Evolutionary conservation across 345 rosid genomes (phyloP).

Genomic region (Orychophragmus violaceus): DNA sequence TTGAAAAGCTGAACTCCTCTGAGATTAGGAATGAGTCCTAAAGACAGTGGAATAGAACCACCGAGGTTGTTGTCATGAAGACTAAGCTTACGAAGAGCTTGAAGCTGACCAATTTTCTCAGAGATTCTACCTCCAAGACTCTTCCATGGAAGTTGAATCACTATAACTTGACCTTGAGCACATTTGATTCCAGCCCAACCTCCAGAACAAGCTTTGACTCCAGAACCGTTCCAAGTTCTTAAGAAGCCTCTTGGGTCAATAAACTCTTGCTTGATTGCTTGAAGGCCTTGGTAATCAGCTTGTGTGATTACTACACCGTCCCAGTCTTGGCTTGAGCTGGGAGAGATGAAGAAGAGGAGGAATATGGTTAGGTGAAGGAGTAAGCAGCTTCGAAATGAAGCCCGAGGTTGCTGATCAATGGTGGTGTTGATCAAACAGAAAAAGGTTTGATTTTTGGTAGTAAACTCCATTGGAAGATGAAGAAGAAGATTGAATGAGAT

Average conservation of each 20-base stretch:
- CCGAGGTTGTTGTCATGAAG: conserved; percentile 69
- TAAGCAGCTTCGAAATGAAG: conserved; percentile 24
- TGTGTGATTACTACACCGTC: conserved; percentile 74
- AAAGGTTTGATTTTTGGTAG: background rate
- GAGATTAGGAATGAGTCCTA: conserved; percentile 66
- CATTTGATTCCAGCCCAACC: conserved; percentile 94
- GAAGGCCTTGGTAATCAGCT: conserved; percentile 74
- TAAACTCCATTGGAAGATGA: conserved; percentile 12
- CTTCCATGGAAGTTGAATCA: conserved; percentile 90
- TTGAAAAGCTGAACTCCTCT: conserved; percentile 90
- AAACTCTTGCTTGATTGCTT: conserved; percentile 58
- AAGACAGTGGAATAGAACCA: conserved; percentile 54
- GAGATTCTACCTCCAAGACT: conserved; percentile 74
- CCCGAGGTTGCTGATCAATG: conserved; percentile 20
- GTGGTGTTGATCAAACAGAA: background rate
- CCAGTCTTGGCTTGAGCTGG: conserved; percentile 42
- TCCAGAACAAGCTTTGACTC: conserved; percentile 75
- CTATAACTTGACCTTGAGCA: conserved; percentile 79
- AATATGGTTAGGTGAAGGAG: conserved; percentile 9
- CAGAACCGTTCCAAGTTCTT: conserved; percentile 75
- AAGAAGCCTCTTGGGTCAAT: conserved; percentile 64
- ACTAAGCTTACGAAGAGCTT: conserved; percentile 71
- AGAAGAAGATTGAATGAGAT: background rate
- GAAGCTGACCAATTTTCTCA: conserved; percentile 80
- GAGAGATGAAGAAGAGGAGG: conserved; percentile 17